A percentile compares a stretch with the other conserved stretches of the same genome.
Conservation (phyloP, 805 yeast species). For the Candida adriatica region DNA sequence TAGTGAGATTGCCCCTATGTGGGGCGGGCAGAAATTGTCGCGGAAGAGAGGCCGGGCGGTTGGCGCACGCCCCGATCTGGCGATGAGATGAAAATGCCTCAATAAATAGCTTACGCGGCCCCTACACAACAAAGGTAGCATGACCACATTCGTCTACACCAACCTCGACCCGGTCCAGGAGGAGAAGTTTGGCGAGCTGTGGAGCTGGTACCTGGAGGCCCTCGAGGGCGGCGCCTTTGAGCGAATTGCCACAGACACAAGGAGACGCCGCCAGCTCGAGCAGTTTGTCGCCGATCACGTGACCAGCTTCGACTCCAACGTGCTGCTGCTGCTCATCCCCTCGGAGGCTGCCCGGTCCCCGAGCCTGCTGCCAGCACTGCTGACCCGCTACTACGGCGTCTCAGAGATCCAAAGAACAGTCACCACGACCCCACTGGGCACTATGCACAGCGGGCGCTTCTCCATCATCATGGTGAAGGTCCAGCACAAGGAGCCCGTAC, state of each 20-base stretch:
- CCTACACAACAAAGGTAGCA: conserved; percentile 1
- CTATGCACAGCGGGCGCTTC: conserved; percentile 5
- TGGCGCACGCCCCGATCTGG: too few species aligned
- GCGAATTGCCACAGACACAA: conserved; percentile 10
- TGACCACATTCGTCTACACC: conserved; percentile 14
- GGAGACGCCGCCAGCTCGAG: conserved; percentile 8
- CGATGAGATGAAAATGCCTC: conserved; percentile 9
- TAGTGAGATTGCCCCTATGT: too few species aligned
- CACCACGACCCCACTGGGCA: conserved; percentile 13
- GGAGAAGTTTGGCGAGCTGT: conserved; percentile 10
- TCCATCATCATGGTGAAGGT: conserved; percentile 11
- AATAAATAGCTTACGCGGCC: conserved; percentile 1
- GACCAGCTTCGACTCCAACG: conserved; percentile 11
- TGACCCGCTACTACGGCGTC: conserved; percentile 10
- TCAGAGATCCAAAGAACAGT: conserved; percentile 4
- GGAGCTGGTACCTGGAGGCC: conserved; percentile 16
- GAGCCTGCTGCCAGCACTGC: conserved; percentile 8
- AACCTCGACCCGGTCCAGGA: conserved; percentile 10
- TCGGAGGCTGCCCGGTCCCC: conserved; percentile 12
- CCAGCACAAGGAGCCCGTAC: not conserved
- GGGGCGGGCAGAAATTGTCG: too few species aligned
- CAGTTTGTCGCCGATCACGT: conserved; percentile 10
- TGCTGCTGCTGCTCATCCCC: conserved; percentile 12
- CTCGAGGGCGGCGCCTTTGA: conserved; percentile 15
- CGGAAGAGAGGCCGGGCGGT: too few species aligned